Conservation (phyloP, 352 stramenopile genomes). For the Elongisporangium prolatum region DNA sequence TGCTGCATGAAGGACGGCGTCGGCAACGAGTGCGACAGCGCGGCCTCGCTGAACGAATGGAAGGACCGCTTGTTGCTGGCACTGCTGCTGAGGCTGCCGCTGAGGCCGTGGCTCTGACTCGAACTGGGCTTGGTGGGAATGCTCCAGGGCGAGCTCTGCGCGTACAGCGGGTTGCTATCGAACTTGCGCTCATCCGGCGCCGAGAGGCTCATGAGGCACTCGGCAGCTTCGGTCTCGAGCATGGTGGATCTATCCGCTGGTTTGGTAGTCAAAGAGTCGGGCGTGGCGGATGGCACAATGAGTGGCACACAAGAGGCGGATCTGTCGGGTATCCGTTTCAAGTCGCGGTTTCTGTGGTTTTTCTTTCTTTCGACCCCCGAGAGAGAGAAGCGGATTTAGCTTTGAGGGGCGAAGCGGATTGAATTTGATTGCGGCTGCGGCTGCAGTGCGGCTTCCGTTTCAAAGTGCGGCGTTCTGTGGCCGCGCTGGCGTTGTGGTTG, state of each 20-base stretch:
- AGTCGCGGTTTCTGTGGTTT: neutral
- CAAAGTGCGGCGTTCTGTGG: neutral
- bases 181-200: conserved; percentile 68
- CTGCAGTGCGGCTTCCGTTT: neutral
- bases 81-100: conserved; percentile 2
- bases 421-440: neutral
- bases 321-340: neutral
- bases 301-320: neutral
- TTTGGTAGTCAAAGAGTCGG: neutral
- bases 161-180: conserved; percentile 52
- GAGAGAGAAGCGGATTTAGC: neutral
- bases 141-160: neutral
- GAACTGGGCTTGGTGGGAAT: neutral
- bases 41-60: conserved; percentile 24
- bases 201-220: conserved; percentile 80
- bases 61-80: conserved; percentile 49
- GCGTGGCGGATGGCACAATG: neutral
- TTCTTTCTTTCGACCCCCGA: neutral
- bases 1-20: conserved; percentile 42
- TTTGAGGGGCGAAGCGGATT: neutral
- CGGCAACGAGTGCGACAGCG: conserved; percentile 45
- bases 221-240: conserved; percentile 68
- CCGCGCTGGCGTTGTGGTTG: neutral
- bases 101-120: conserved; percentile 38
- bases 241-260: conserved; percentile 15